Percentiles rank a stretch among this genome's conserved stretches.
Conservation (phyloP, 495 filamentous ascomycete species). For the Aspergillus asperescens region DNA sequence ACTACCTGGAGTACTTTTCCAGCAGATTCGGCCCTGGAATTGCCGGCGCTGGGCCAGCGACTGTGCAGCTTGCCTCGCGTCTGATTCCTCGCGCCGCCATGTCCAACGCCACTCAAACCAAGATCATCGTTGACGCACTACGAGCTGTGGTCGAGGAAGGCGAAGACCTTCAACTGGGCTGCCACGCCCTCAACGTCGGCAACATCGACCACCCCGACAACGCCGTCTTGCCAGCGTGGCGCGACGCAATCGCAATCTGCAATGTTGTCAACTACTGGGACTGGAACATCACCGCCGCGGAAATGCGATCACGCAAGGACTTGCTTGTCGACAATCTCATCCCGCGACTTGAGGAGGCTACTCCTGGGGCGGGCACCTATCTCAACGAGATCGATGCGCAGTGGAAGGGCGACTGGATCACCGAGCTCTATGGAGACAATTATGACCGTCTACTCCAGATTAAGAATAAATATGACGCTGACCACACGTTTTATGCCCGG, state of each 20-base stretch:
- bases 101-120: too few relatives aligned
- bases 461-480: conserved; percentile 50
- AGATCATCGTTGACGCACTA: neutral
- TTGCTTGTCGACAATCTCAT: conserved; percentile 48
- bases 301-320: conserved; percentile 32
- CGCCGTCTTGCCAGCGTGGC: neutral
- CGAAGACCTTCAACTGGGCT: too few relatives aligned
- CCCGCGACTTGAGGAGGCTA: conserved; percentile 27
- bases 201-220: neutral
- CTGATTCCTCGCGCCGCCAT: too few relatives aligned
- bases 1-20: too few relatives aligned
- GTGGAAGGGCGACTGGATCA: conserved; percentile 5
- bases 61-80: too few relatives aligned
- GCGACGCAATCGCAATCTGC: neutral
- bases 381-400: conserved; percentile 26
- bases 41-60: too few relatives aligned
- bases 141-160: too few relatives aligned
- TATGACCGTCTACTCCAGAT: conserved; percentile 38
- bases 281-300: conserved; percentile 25
- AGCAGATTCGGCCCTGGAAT: too few relatives aligned
- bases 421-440: conserved; percentile 13
- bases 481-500: conserved; percentile 43
- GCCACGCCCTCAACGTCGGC: neutral
- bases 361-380: conserved; percentile 32
- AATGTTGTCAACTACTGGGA: neutral